Evolutionary conservation across 495 filamentous ascomycete genomes (phyloP).

Genomic region (Penicillium cataractarum): DNA sequence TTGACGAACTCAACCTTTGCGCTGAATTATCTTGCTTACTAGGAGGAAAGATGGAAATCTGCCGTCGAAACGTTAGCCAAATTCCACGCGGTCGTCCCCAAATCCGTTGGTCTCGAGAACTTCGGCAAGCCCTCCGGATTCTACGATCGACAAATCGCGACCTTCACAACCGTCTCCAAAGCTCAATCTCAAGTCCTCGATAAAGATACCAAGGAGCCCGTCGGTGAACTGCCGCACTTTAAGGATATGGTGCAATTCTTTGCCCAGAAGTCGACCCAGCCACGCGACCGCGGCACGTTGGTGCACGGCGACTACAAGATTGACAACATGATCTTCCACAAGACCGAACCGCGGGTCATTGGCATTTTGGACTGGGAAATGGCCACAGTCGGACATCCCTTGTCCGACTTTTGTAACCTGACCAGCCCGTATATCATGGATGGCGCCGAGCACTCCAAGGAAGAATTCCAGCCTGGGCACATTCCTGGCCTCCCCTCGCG

Average conservation of each 20-base stretch:
- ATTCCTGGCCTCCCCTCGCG: slow-evolving; percentile 76
- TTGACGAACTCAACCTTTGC: background rate
- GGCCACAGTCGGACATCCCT: slow-evolving; percentile 92
- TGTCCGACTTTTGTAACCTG: slow-evolving; percentile 84
- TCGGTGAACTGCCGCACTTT: slow-evolving; percentile 83
- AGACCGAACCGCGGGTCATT: slow-evolving; percentile 84
- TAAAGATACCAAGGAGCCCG: slow-evolving; percentile 70
- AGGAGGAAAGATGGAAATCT: slow-evolving; percentile 70
- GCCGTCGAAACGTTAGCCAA: slow-evolving; percentile 83
- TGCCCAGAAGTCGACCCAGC: slow-evolving; percentile 62
- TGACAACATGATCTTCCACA: slow-evolving; percentile 94
- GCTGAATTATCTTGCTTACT: background rate
- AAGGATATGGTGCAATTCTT: slow-evolving; percentile 82
- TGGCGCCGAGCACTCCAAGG: slow-evolving; percentile 36
- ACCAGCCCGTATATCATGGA: slow-evolving; percentile 68
- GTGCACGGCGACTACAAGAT: slow-evolving; percentile 99
- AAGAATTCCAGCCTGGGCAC: slow-evolving; percentile 61
- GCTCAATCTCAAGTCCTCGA: slow-evolving; percentile 77
- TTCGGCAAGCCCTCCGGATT: slow-evolving; percentile 80
- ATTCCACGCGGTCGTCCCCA: slow-evolving; percentile 75
- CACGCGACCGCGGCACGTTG: slow-evolving; percentile 73
- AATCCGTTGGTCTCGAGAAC: slow-evolving; percentile 62
- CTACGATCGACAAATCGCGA: slow-evolving; percentile 84
- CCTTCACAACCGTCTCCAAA: slow-evolving; percentile 74
- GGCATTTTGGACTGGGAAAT: slow-evolving; percentile 97